These are phyloP conservation scores for Manihot esculenta DNA, from an alignment of 441 rosid genomes.

Conservation along the genomic window DNA sequence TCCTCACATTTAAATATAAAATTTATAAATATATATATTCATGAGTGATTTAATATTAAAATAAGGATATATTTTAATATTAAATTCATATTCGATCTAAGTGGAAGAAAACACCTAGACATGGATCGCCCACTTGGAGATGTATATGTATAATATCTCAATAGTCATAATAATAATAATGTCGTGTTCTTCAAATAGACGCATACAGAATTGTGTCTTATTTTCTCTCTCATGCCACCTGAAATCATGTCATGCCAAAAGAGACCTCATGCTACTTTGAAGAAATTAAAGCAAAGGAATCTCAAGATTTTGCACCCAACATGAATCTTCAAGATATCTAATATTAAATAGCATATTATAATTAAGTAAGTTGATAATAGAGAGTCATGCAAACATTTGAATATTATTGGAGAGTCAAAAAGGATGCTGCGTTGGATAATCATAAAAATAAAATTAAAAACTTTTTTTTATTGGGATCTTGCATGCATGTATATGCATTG, in stretches of 20 bases:
- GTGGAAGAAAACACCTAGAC: no score
- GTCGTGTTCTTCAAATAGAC: conserved; percentile 6
- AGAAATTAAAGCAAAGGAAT: conserved; percentile 34
- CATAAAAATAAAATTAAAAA: conserved; percentile 19
- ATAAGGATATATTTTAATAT: no score
- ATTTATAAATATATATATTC: no score
- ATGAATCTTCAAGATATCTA: conserved; percentile 36
- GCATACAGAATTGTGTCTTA: conserved; percentile 15
- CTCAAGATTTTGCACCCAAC: conserved; percentile 44
- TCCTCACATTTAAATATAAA: no score
- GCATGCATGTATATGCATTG: conserved; percentile 35
- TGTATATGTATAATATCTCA: no score
- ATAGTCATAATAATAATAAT: no score
- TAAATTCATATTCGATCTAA: no score
- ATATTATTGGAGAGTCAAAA: conserved; percentile 27
- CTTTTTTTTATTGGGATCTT: conserved; percentile 37
- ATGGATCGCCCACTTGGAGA: no score
- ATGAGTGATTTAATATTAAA: no score
- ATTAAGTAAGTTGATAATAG: not conserved
- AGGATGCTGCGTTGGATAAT: conserved; percentile 29
- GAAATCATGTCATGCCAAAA: conserved; percentile 13
- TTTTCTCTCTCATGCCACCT: conserved; percentile 1
- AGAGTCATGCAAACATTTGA: conserved; percentile 19
- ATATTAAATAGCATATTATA: conserved; percentile 16
- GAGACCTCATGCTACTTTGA: conserved; percentile 24